phyloP scores from a whole-genome alignment of 441 rosid genomes.

The Euphorbia celastroides region DNA sequence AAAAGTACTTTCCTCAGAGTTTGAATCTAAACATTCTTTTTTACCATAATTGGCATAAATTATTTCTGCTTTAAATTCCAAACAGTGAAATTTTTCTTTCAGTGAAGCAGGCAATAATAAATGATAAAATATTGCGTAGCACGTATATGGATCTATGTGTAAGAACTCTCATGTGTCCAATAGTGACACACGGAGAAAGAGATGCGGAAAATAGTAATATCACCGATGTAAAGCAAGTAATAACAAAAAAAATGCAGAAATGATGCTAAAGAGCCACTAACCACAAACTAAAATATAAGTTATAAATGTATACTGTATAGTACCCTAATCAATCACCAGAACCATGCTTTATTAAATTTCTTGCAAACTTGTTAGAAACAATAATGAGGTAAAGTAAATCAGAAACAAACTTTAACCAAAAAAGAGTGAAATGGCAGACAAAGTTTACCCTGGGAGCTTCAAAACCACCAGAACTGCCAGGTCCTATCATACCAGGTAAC shows the following conservation, averaged over 20 bases:
- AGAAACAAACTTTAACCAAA: neutral
- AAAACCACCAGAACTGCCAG: constrained; percentile 33
- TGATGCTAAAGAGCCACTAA: neutral
- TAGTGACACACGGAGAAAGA: neutral
- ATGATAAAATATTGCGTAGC: neutral
- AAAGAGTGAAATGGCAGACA: neutral
- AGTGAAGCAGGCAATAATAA: neutral
- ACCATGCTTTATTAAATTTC: neutral
- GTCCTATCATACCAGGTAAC: constrained; percentile 27
- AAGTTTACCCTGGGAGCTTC: constrained; percentile 37
- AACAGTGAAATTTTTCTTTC: neutral
- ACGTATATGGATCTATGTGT: neutral
- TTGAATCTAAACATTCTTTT: neutral
- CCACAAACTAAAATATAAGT: neutral
- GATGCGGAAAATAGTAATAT: neutral
- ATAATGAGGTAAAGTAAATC: neutral
- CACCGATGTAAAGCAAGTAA: neutral
- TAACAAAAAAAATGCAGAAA: neutral
- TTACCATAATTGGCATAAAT: neutral
- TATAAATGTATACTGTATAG: neutral
- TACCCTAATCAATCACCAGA: neutral
- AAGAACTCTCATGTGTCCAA: neutral
- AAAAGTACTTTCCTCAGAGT: neutral
- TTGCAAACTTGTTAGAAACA: constrained; percentile 1
- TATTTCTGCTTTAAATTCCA: neutral